Conservation (phyloP, 805 yeast genomes). For the Pichia scutulata region DNA sequence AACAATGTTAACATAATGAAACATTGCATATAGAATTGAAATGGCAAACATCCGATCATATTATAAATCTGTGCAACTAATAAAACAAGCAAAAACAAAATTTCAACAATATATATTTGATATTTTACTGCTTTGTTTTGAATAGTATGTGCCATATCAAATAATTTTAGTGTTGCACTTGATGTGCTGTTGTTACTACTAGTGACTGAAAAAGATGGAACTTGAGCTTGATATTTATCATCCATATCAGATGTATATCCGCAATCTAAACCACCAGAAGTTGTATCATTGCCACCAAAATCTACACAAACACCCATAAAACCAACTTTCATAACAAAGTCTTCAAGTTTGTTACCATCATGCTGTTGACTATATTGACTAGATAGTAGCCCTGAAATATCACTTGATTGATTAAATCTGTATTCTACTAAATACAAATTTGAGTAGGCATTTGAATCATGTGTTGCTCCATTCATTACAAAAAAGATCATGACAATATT, state of each 20-base stretch:
- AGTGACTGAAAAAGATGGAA: slow-evolving; percentile 12
- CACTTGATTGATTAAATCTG: slow-evolving; percentile 7
- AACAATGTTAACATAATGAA: background rate
- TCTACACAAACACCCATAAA: slow-evolving; percentile 12
- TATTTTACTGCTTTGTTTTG: slow-evolving; percentile 10
- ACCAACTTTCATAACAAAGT: slow-evolving; percentile 11
- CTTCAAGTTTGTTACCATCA: slow-evolving; percentile 6
- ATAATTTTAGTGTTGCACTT: slow-evolving; percentile 8
- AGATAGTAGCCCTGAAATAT: slow-evolving; percentile 7
- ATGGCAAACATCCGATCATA: slow-evolving; percentile 8
- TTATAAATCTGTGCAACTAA: slow-evolving; percentile 9
- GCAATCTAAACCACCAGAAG: slow-evolving; percentile 5
- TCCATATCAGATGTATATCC: slow-evolving; percentile 12
- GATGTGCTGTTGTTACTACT: slow-evolving; percentile 3
- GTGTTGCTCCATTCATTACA: slow-evolving; percentile 13
- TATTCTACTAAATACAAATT: slow-evolving; percentile 10
- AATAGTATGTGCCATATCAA: slow-evolving; percentile 8
- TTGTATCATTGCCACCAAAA: slow-evolving; percentile 6
- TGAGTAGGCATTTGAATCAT: slow-evolving; percentile 9
- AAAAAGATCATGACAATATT: slow-evolving; percentile 12
- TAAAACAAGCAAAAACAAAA: slow-evolving; percentile 5
- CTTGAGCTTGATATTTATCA: slow-evolving; percentile 1
- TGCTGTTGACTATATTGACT: slow-evolving; percentile 9
- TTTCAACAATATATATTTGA: slow-evolving; percentile 10
- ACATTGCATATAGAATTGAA: slow-evolving; percentile 6